Percentiles rank a stretch among this genome's conserved stretches.
These are phyloP conservation scores for Desmodesmus armatus DNA, from an alignment of 139 green algal species.

Conservation along the genomic window DNA sequence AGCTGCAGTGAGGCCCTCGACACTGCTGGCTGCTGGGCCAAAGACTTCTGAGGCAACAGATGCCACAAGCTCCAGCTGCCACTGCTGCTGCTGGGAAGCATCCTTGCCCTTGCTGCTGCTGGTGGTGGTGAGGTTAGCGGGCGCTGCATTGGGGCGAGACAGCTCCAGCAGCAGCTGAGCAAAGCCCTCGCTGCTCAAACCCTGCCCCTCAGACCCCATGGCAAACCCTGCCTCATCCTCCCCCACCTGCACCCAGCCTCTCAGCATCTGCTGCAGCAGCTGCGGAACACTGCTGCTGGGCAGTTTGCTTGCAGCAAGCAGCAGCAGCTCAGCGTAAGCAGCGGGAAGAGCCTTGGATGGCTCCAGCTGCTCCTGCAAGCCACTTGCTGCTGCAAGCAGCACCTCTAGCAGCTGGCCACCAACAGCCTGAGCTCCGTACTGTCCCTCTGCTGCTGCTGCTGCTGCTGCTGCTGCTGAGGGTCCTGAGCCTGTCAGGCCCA, in stretches of 20 bases:
- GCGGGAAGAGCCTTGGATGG: not conserved
- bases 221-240: not conserved
- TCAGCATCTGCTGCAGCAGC: slow-evolving; percentile 31
- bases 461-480: slow-evolving; percentile 15
- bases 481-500: too few relatives aligned
- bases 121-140: not conserved
- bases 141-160: not conserved
- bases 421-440: not conserved
- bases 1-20: too few relatives aligned
- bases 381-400: not conserved
- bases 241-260: not conserved
- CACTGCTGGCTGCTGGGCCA: too few relatives aligned
- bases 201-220: not conserved
- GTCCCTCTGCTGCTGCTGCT: not conserved
- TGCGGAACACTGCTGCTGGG: not conserved
- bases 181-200: slow-evolving; percentile 10
- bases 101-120: not conserved
- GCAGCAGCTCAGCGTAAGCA: slow-evolving; percentile 15
- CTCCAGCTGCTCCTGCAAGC: not conserved
- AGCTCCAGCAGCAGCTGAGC: slow-evolving; percentile 28
- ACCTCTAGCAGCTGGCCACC: not conserved
- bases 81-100: not conserved
- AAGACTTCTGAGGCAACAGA: not conserved
- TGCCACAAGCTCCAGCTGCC: slow-evolving; percentile 14
- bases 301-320: not conserved